phyloP scores from a whole-genome alignment of 805 yeast genomes.

The Wickerhamomyces canadensis region DNA sequence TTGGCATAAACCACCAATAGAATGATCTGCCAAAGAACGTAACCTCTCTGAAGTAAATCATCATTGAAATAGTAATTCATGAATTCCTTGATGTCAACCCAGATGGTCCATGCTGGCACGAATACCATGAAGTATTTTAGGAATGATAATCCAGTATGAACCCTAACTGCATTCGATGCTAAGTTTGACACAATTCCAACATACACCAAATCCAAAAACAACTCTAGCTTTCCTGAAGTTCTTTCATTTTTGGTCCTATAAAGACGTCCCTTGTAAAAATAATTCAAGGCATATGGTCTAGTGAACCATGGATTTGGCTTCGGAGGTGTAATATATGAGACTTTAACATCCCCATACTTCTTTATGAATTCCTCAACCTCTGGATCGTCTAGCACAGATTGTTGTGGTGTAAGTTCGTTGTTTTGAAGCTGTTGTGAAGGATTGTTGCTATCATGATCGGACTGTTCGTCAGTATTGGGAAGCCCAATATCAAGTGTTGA shows the following conservation, averaged over 20 bases:
- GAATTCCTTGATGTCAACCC: slow-evolving; percentile 61
- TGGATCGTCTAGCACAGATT: too few species aligned
- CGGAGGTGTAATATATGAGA: slow-evolving; percentile 42
- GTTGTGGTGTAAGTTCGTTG: too few species aligned
- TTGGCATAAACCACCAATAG: slow-evolving; percentile 48
- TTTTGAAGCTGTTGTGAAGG: too few species aligned
- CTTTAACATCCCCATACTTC: slow-evolving; percentile 44
- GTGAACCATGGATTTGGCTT: slow-evolving; percentile 30
- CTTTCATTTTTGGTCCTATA: slow-evolving; percentile 53
- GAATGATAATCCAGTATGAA: slow-evolving; percentile 42
- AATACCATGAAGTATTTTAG: slow-evolving; percentile 45
- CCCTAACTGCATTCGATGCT: slow-evolving; percentile 47
- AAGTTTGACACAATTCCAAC: slow-evolving; percentile 60
- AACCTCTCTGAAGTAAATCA: slow-evolving; percentile 48
- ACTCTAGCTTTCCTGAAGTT: slow-evolving; percentile 44
- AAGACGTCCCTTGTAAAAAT: slow-evolving; percentile 50
- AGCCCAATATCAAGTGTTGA: too few species aligned
- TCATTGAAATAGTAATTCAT: slow-evolving; percentile 60
- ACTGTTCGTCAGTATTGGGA: too few species aligned
- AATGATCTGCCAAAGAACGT: slow-evolving; percentile 47
- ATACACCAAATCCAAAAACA: slow-evolving; percentile 57
- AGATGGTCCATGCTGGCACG: slow-evolving; percentile 55
- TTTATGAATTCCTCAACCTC: slow-evolving; percentile 33
- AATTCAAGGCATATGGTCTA: slow-evolving; percentile 55
- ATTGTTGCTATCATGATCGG: too few species aligned